Conservation (phyloP, 1,139 yeast genomes). For the Suhomyces panamericanus region DNA sequence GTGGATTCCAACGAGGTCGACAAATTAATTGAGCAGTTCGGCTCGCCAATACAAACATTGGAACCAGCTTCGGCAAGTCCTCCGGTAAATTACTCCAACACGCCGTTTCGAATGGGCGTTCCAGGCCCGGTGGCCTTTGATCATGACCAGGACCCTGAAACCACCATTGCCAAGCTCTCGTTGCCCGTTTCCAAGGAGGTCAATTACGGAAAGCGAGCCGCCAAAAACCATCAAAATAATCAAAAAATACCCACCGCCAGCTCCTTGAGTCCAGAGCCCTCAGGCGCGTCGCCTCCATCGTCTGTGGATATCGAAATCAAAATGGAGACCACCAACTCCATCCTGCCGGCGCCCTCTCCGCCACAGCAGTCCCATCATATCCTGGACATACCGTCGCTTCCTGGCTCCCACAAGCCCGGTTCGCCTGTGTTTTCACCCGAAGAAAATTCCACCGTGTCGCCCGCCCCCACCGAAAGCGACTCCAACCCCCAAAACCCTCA, state of each 20-base stretch:
- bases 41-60: slow-evolving; percentile 1
- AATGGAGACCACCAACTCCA: neutral
- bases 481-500: neutral
- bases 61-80: slow-evolving; percentile 1
- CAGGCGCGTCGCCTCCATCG: neutral
- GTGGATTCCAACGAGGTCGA: slow-evolving; percentile 1
- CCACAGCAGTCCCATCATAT: neutral
- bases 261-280: neutral
- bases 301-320: neutral
- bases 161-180: too few relatives aligned
- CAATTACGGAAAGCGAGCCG: too few relatives aligned
- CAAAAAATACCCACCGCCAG: neutral
- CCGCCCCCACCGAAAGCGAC: neutral
- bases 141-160: neutral
- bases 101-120: neutral
- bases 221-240: neutral
- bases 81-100: neutral
- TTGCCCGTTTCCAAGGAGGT: too few relatives aligned
- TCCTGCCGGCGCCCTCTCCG: neutral
- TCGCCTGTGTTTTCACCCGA: neutral
- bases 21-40: slow-evolving; percentile 1
- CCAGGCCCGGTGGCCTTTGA: neutral
- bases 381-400: slow-evolving; percentile 1
- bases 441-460: neutral
- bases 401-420: neutral